Conservation (phyloP, 768 basidiomycete genomes). For the Tricholomella constricta region DNA sequence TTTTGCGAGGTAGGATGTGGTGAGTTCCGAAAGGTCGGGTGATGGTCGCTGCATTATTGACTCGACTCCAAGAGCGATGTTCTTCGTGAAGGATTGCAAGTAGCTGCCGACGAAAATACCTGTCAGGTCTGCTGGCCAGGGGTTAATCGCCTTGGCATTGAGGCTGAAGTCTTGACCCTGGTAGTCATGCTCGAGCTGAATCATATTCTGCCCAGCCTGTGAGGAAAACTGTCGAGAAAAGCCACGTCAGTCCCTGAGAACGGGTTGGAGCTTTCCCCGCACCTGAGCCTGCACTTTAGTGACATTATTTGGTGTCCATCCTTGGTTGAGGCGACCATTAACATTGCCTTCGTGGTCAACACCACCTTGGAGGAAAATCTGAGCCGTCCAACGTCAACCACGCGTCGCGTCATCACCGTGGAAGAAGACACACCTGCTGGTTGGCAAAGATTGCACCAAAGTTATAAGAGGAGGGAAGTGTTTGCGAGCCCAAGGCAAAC, state of each 20-base stretch:
- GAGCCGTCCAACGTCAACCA: constrained; percentile 19
- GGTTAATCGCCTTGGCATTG: constrained; percentile 89
- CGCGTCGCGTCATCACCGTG: constrained; percentile 21
- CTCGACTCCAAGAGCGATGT: constrained; percentile 87
- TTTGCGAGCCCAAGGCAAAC: constrained; percentile 87
- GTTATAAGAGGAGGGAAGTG: constrained; percentile 85
- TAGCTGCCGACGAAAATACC: constrained; percentile 93
- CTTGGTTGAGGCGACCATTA: constrained; percentile 85
- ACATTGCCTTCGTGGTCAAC: constrained; percentile 94
- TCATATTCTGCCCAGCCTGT: constrained; percentile 82
- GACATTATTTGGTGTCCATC: constrained; percentile 75
- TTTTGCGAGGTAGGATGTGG: constrained; percentile 80
- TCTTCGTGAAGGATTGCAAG: constrained; percentile 90
- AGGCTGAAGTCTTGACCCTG: constrained; percentile 84
- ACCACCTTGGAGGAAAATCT: constrained; percentile 93
- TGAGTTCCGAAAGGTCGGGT: constrained; percentile 68
- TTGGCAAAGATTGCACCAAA: constrained; percentile 94
- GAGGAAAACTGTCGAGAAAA: constrained; percentile 60
- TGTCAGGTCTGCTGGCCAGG: constrained; percentile 81
- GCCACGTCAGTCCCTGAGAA: constrained; percentile 16
- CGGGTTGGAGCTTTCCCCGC: constrained; percentile 23
- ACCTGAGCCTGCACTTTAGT: constrained; percentile 92
- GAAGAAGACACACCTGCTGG: constrained; percentile 53
- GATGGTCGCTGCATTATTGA: constrained; percentile 79
- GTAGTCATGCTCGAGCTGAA: constrained; percentile 94